Base-by-base conservation (phyloP, 1,139 yeast genomes). In the Wickerhamomyces sp. region DNA sequence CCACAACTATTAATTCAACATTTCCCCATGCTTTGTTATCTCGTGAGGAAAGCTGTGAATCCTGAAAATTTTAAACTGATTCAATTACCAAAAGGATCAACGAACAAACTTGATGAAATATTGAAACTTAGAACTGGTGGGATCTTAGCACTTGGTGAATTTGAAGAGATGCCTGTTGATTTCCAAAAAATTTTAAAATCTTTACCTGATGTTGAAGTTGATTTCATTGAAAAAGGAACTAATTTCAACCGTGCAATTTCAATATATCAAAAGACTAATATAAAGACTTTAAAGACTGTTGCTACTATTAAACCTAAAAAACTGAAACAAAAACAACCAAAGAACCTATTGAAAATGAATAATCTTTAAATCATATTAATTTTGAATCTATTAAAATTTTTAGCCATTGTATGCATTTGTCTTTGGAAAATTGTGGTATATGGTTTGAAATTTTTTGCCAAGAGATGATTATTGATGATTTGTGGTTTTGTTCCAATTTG, bases 41-140 rank as follows among this genome's bases (percentile, higher is more conserved):
- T 76, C 3, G 69, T 22, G 11, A 21, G 22, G 18, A 83, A 0
- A 66, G 75, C 0, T 50, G 57, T 1, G 29, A 40, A 2, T 10
- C 24, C 0, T 45, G 49, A 15, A 41, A 59, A 19, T 73, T 75
- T 28, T 2, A 76, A 75, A 45, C 57, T 78, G 26, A 59, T 78
- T 0, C 76, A 72, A 40, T 59, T 78, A 13, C 82, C 84, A 1
- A 62, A 62, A 42, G 72, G 73, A 1, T 58, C 75, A 4, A 58
- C 64, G 51, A 49, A 46, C 2, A 51, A 50, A 36, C 46, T 77
- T 3, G 64, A 72, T 14, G 41, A 51, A 12, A 55, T 58, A 1
- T 46, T 71, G 14, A 61, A 45, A 2, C 33, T 24, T 9, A 39
- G 38, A 16, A 32, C 37, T 3, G 46, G 47, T 3, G 46, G 47